Evolutionary conservation across 1,284 basidiomycete species (phyloP).

Genomic region (Ganoderma lucidum): DNA sequence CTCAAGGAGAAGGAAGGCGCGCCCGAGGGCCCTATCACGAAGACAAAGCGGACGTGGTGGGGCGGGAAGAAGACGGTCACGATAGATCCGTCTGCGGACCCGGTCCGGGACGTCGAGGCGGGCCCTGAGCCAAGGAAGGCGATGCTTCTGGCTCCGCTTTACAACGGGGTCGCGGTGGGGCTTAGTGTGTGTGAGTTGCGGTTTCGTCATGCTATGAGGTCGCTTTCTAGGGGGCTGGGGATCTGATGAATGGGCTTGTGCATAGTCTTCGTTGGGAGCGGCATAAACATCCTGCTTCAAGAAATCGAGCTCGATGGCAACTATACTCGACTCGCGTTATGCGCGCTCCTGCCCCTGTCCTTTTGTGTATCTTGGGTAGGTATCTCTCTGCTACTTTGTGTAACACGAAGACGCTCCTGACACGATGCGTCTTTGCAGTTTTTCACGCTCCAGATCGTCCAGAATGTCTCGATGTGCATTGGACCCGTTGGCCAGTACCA

Average conservation of each 20-base stretch:
- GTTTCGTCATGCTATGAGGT: not conserved
- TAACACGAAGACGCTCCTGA: conserved; percentile 16
- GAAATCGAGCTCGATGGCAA: conserved; percentile 55
- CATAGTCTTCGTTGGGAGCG: conserved; percentile 50
- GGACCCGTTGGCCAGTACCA: conserved; percentile 61
- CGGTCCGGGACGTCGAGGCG: conserved; percentile 39
- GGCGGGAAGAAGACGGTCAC: conserved; percentile 43
- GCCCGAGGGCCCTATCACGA: conserved; percentile 32
- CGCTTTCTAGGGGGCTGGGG: too few relatives aligned
- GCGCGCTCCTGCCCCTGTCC: conserved; percentile 49
- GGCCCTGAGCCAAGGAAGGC: conserved; percentile 45
- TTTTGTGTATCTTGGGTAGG: conserved; percentile 52
- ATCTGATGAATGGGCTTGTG: conserved; percentile 4
- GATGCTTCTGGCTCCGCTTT: conserved; percentile 53
- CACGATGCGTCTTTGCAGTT: conserved; percentile 35
- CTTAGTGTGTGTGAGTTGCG: conserved; percentile 44
- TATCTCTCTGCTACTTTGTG: not conserved
- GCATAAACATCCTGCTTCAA: conserved; percentile 50
- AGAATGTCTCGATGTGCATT: conserved; percentile 49
- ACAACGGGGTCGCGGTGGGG: conserved; percentile 54
- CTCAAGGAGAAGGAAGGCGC: conserved; percentile 45
- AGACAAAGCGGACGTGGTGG: conserved; percentile 46
- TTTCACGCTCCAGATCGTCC: conserved; percentile 48
- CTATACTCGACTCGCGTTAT: conserved; percentile 53
- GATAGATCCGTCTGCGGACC: conserved; percentile 26